phyloP scores from a whole-genome alignment of 176 grass and related monocot species.

The Phragmites australis region DNA sequence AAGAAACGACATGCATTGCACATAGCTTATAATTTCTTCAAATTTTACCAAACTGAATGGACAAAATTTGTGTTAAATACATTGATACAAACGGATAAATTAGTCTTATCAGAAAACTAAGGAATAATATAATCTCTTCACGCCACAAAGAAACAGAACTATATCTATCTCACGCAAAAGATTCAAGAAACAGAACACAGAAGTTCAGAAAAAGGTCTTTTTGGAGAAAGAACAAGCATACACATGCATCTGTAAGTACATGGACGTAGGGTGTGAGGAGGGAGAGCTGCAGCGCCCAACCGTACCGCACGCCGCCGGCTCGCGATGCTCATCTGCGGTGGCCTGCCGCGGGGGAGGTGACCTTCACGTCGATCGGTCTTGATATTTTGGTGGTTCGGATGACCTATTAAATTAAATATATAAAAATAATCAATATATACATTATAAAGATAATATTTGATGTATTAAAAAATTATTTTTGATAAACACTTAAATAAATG shows the following conservation, averaged over 20 bases:
- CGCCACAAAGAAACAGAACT: not conserved
- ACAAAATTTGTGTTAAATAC: not conserved
- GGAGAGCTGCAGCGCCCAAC: conserved; percentile 85
- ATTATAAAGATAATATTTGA: too few relatives aligned
- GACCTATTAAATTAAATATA: too few relatives aligned
- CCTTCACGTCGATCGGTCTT: too few relatives aligned
- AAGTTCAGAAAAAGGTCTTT: not conserved
- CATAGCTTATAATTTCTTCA: not conserved
- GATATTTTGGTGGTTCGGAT: too few relatives aligned
- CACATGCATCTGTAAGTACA: conserved; percentile 22
- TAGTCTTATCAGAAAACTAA: not conserved
- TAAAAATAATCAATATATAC: too few relatives aligned
- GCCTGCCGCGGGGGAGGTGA: too few relatives aligned
- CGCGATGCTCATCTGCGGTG: conserved; percentile 42
- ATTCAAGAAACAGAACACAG: not conserved
- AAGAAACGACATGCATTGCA: not conserved
- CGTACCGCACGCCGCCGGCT: conserved; percentile 79
- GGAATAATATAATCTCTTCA: not conserved
- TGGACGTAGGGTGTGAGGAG: conserved; percentile 90
- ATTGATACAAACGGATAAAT: not conserved
- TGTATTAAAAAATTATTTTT: too few relatives aligned
- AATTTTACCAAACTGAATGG: not conserved
- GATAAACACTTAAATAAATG: too few relatives aligned
- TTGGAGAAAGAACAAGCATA: not conserved
- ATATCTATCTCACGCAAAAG: too few relatives aligned